phyloP scores from a whole-genome alignment of 2,329 filamentous ascomycete species.

The Dactylellina haptotyla region DNA sequence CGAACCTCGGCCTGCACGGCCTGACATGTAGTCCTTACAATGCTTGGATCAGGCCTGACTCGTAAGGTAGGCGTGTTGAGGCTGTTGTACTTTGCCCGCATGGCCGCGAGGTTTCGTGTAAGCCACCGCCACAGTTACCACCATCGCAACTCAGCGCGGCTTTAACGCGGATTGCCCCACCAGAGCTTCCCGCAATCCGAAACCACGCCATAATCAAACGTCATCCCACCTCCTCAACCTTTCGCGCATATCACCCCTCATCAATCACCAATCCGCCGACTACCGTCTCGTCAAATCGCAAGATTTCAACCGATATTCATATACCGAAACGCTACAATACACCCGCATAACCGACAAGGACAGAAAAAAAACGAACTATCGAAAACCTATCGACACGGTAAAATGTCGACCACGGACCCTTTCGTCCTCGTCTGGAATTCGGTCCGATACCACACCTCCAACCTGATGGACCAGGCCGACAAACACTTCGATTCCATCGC shows the following conservation, averaged over 20 bases:
- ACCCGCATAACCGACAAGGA: neutral
- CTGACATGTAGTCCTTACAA: too few relatives aligned
- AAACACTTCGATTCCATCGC: conserved; percentile 51
- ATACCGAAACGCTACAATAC: neutral
- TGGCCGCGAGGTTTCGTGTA: too few relatives aligned
- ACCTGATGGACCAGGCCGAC: conserved; percentile 46
- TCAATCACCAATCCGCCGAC: neutral
- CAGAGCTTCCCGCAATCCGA: neutral
- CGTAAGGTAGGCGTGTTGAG: too few relatives aligned
- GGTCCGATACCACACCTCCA: conserved; percentile 32
- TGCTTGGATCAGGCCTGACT: too few relatives aligned
- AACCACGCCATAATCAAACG: conserved; percentile 25
- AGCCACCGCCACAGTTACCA: neutral
- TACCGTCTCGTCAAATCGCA: neutral
- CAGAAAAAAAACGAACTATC: neutral
- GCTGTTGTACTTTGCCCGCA: too few relatives aligned
- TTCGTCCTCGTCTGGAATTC: conserved; percentile 52
- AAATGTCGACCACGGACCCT: conserved; percentile 50
- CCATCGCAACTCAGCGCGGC: neutral
- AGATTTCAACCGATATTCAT: neutral
- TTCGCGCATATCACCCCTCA: neutral
- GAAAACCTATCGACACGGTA: neutral
- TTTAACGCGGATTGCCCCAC: conserved; percentile 3
- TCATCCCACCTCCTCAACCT: conserved; percentile 9
- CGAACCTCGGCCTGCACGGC: too few relatives aligned